Percentiles rank a stretch among this genome's conserved stretches.
These are phyloP conservation scores for Trichomonas vaginalis DNA, from an alignment of 208 protist genomes.

Conservation along the genomic window DNA sequence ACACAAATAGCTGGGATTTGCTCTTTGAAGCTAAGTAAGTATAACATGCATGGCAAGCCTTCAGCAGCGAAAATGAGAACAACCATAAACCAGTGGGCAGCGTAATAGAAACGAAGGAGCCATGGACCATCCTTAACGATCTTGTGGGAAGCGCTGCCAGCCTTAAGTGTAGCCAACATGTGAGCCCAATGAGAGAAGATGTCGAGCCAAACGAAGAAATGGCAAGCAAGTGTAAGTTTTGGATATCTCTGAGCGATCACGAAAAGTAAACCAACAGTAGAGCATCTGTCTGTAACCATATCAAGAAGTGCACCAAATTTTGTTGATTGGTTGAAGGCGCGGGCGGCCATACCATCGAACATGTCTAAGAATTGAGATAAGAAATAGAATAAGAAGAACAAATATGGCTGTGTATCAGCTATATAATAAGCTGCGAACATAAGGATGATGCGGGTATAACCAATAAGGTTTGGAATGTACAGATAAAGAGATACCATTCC, in stretches of 20 bases:
- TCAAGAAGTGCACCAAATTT: conserved; percentile 28
- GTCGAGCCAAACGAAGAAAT: neutral
- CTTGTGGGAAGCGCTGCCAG: neutral
- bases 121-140: neutral
- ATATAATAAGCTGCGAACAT: neutral
- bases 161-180: neutral
- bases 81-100: neutral
- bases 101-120: neutral
- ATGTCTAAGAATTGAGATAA: conserved; percentile 26
- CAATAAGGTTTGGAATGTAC: conserved; percentile 25
- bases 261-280: conserved; percentile 7
- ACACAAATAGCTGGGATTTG: neutral
- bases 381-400: conserved; percentile 2
- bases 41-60: neutral
- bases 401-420: neutral
- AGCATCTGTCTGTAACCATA: conserved; percentile 28
- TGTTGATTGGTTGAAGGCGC: conserved; percentile 17
- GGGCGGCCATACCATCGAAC: conserved; percentile 24
- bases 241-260: neutral
- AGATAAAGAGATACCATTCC: conserved; percentile 13
- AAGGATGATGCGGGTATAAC: conserved; percentile 13
- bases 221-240: neutral
- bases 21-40: neutral
- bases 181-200: neutral
- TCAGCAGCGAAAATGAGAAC: neutral